A percentile compares a stretch with the other conserved stretches of the same genome.
Evolutionary conservation across 2,329 filamentous ascomycete genomes (phyloP).

Genomic region (Calycina marina): DNA sequence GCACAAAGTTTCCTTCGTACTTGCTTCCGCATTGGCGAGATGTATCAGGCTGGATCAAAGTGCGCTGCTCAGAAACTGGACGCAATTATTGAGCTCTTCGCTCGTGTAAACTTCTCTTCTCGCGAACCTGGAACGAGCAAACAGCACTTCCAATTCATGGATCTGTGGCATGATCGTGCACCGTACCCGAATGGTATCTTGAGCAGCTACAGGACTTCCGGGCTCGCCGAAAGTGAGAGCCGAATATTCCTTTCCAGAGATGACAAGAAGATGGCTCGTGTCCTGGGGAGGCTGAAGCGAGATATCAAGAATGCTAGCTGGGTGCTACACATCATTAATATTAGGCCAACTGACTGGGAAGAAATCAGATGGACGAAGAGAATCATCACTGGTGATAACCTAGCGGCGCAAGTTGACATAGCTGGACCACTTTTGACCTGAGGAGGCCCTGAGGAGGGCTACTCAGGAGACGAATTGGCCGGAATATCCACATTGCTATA

Average conservation of each 20-base stretch:
- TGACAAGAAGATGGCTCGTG: conserved; percentile 28
- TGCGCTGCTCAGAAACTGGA: conserved; percentile 32
- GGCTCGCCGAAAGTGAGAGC: conserved; percentile 32
- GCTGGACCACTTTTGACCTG: too few relatives aligned
- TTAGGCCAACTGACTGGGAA: conserved; percentile 37
- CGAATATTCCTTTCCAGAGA: conserved; percentile 25
- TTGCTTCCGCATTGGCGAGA: conserved; percentile 50
- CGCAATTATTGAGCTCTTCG: conserved; percentile 49
- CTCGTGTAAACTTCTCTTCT: conserved; percentile 40
- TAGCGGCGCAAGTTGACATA: conserved; percentile 4
- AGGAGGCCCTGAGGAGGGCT: too few relatives aligned
- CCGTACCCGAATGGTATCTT: conserved; percentile 36
- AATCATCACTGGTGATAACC: conserved; percentile 23
- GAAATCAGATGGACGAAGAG: conserved; percentile 36
- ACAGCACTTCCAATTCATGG: conserved; percentile 50
- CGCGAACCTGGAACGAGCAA: conserved; percentile 33
- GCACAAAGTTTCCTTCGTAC: conserved; percentile 34
- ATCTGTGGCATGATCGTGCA: conserved; percentile 43
- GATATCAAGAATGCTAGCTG: conserved; percentile 25
- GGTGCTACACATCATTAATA: conserved; percentile 30
- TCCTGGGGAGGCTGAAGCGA: conserved; percentile 32
- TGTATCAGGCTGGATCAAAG: conserved; percentile 32
- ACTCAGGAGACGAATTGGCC: too few relatives aligned
- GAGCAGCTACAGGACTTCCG: conserved; percentile 30
- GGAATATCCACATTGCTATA: too few relatives aligned